Evolutionary conservation across 2,329 filamentous ascomycete species (phyloP).

Genomic region (Colletotrichum scovillei): DNA sequence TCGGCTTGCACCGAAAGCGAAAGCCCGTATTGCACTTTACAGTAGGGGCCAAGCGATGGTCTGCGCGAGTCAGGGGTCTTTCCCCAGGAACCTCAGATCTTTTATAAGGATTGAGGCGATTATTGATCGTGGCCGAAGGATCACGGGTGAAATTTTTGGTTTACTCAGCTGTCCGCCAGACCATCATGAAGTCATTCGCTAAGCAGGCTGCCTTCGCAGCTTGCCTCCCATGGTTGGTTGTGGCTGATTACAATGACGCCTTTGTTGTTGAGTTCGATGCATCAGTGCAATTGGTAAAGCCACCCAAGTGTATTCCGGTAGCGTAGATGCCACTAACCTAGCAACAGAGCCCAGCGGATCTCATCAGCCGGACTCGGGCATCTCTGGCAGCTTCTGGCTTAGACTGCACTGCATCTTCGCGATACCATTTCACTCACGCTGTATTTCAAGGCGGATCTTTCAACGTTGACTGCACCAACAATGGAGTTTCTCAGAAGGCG

Average conservation of each 20-base stretch:
- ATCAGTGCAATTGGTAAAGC: background rate
- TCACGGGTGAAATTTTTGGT: too few species aligned
- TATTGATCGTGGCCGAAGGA: too few species aligned
- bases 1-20: background rate
- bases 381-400: background rate
- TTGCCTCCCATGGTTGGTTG: constrained; percentile 4
- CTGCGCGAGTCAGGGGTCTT: background rate
- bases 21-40: background rate
- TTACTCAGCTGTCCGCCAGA: background rate
- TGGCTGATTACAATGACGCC: background rate
- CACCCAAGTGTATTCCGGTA: too few species aligned
- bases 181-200: constrained; percentile 20
- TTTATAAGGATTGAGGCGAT: background rate
- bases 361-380: background rate
- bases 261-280: constrained; percentile 20
- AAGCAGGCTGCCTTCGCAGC: background rate
- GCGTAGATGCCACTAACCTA: background rate
- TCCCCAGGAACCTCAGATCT: background rate
- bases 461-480: constrained; percentile 2
- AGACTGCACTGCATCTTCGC: constrained; percentile 3
- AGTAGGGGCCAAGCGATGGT: background rate
- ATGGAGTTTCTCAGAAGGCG: background rate
- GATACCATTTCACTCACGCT: constrained; percentile 8
- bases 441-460: constrained; percentile 17
- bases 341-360: background rate